Conservation (phyloP, 805 yeast species). For the Saccharomycopsis malanga region DNA sequence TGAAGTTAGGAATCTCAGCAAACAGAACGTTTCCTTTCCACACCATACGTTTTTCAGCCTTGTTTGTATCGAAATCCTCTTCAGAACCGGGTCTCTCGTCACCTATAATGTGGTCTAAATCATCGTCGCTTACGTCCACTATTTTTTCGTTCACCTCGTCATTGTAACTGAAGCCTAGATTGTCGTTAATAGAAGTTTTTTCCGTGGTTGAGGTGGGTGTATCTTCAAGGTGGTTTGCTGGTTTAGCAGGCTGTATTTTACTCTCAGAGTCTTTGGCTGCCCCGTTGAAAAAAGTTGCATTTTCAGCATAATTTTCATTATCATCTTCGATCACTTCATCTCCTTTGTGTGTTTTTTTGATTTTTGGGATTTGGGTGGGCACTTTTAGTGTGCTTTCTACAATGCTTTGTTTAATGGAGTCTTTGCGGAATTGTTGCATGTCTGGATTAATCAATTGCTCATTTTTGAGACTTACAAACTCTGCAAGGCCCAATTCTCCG, state of each 20-base stretch:
- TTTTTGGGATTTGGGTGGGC: slow-evolving; percentile 41
- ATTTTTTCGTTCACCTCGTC: slow-evolving; percentile 17
- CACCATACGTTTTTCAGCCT: neutral
- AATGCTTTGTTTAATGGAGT: slow-evolving; percentile 61
- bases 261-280: no score
- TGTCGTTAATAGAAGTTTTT: no score
- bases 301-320: slow-evolving; percentile 19
- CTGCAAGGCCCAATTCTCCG: slow-evolving; percentile 45
- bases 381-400: slow-evolving; percentile 29
- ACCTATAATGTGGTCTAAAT: slow-evolving; percentile 13
- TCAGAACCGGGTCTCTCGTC: slow-evolving; percentile 9
- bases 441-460: slow-evolving; percentile 79
- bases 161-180: slow-evolving; percentile 10
- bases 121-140: slow-evolving; percentile 16
- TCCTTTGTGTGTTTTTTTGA: slow-evolving; percentile 81
- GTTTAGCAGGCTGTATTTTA: no score
- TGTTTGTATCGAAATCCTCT: slow-evolving; percentile 7
- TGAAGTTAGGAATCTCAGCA: slow-evolving; percentile 4
- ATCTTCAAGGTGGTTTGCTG: no score
- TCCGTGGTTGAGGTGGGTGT: no score
- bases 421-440: slow-evolving; percentile 59
- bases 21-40: slow-evolving; percentile 7
- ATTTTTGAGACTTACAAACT: slow-evolving; percentile 56
- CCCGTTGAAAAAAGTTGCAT: neutral
- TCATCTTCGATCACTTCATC: slow-evolving; percentile 69